A percentile compares a stretch with the other conserved stretches of the same genome.
Evolutionary conservation across 106 monocot species (phyloP).

Genomic region (Agapanthus africanus): DNA sequence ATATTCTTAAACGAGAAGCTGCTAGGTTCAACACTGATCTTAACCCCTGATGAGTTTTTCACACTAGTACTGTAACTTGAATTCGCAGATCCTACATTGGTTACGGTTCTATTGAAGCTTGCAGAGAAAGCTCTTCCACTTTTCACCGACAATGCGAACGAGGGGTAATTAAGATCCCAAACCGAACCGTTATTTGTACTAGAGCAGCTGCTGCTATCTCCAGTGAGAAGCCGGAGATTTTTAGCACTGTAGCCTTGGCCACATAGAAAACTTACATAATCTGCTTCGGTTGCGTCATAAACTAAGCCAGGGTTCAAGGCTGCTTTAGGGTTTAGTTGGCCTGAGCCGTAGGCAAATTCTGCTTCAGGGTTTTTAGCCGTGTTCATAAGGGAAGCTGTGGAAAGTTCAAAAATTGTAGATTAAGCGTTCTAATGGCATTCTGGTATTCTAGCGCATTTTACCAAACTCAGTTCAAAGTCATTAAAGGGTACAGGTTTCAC

Average conservation of each 20-base stretch:
- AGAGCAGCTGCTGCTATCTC: conserved; percentile 14
- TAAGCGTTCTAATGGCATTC: too few species aligned
- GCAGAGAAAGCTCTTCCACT: not conserved
- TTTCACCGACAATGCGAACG: conserved; percentile 10
- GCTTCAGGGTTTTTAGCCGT: not conserved
- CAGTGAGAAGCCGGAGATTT: conserved; percentile 6
- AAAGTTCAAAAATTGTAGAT: not conserved
- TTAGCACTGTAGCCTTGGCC: conserved; percentile 17
- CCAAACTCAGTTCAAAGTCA: too few species aligned
- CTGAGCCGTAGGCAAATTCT: conserved; percentile 22
- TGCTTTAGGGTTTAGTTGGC: conserved; percentile 19
- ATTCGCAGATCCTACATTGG: conserved; percentile 23
- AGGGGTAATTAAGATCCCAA: conserved; percentile 35
- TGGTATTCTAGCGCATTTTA: too few species aligned
- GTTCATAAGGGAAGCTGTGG: conserved; percentile 7
- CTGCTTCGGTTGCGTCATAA: conserved; percentile 7
- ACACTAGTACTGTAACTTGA: conserved; percentile 10
- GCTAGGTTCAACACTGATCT: conserved; percentile 13
- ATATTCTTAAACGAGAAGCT: conserved; percentile 13
- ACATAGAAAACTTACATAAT: conserved; percentile 17
- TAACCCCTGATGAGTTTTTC: not conserved
- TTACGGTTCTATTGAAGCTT: conserved; percentile 20
- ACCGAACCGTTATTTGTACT: not conserved
- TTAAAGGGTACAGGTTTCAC: too few species aligned
- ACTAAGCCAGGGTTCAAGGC: conserved; percentile 25